phyloP scores from a whole-genome alignment of 75 land plant genomes.

The Cunninghamia lanceolata region DNA sequence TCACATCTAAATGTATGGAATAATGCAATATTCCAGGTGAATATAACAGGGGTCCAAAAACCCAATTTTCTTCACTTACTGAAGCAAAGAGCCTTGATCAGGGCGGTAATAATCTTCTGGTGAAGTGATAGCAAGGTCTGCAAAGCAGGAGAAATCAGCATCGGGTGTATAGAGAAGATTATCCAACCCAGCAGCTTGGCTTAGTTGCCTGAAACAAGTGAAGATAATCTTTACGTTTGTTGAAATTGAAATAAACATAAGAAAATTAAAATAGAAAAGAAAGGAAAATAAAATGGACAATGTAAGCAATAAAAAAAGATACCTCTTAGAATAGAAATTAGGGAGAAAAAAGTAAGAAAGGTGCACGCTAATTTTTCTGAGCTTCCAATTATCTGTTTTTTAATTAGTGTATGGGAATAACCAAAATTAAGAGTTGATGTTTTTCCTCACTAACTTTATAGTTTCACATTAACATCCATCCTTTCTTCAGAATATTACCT shows the following conservation, averaged over 20 bases:
- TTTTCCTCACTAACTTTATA: neutral
- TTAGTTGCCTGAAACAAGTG: conserved; percentile 57
- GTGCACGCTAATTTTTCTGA: neutral
- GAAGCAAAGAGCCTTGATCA: conserved; percentile 92
- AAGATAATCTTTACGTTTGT: neutral
- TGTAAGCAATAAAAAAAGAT: neutral
- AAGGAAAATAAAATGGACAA: neutral
- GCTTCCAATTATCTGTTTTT: neutral
- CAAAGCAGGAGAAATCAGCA: conserved; percentile 99
- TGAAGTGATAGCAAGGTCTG: conserved; percentile 96
- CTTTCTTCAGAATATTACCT: conserved; percentile 37
- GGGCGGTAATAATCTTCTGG: conserved; percentile 93
- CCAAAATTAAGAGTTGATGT: neutral
- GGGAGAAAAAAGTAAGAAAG: neutral
- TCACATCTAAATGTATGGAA: neutral
- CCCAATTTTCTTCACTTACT: conserved; percentile 41
- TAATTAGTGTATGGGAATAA: neutral
- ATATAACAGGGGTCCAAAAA: neutral
- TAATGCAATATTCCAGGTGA: neutral
- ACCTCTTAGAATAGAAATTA: neutral
- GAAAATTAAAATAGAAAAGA: neutral
- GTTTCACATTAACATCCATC: neutral
- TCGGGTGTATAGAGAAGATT: conserved; percentile 97
- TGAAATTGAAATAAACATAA: neutral
- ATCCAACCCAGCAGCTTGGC: conserved; percentile 81